Conservation (phyloP, 768 basidiomycete species). For the Lyophyllum shimeji region DNA sequence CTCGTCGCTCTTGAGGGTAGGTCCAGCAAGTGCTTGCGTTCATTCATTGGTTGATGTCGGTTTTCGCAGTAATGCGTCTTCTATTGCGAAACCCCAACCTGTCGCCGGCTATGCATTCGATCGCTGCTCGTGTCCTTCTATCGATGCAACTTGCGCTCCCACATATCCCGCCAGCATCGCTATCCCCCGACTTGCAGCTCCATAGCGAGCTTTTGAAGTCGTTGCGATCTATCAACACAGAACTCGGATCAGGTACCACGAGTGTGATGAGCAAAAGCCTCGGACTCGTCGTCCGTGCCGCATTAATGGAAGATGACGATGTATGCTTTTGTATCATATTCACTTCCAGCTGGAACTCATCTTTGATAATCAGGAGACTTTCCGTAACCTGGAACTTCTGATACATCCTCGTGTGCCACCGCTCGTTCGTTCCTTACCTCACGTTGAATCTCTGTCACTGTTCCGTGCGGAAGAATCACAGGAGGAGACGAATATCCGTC, state of each 20-base stretch:
- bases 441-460: conserved; percentile 59
- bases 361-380: conserved; percentile 13
- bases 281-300: conserved; percentile 44
- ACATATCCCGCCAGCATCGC: conserved; percentile 50
- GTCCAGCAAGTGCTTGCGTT: conserved; percentile 11
- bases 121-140: conserved; percentile 57
- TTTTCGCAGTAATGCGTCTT: conserved; percentile 44
- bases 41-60: neutral
- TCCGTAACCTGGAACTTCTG: conserved; percentile 54
- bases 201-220: conserved; percentile 42
- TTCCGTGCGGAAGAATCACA: conserved; percentile 61
- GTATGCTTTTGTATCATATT: conserved; percentile 11
- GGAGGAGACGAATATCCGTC: conserved; percentile 55
- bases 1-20: conserved; percentile 60
- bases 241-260: conserved; percentile 53
- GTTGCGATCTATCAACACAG: conserved; percentile 47
- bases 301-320: conserved; percentile 9
- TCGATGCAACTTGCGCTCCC: conserved; percentile 58
- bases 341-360: neutral
- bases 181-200: conserved; percentile 53
- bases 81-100: conserved; percentile 53
- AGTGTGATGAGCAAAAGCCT: conserved; percentile 62
- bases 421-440: conserved; percentile 64
- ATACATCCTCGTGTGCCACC: conserved; percentile 83
- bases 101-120: conserved; percentile 51